phyloP scores from a whole-genome alignment of 352 stramenopile genomes.

The Globisporangium irregulare region DNA sequence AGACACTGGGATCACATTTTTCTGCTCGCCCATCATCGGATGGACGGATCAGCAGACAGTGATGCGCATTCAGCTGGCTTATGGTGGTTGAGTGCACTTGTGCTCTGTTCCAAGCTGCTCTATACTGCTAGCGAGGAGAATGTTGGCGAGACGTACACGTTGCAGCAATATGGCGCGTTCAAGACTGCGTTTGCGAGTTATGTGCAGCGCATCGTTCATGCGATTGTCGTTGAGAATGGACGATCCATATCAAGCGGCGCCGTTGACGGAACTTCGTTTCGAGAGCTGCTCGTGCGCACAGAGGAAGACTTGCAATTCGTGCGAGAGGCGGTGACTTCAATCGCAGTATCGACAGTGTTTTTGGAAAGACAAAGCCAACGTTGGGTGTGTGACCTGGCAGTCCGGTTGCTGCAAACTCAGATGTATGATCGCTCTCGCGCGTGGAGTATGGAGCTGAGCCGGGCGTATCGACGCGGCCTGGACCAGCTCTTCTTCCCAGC shows the following conservation, averaged over 20 bases:
- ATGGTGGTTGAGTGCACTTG: constrained; percentile 5
- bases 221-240: constrained; percentile 27
- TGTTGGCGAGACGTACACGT: neutral
- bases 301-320: constrained; percentile 24
- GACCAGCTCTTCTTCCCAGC: constrained; percentile 37
- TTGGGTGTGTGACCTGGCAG: constrained; percentile 27
- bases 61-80: neutral
- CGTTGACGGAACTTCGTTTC: constrained; percentile 5
- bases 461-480: constrained; percentile 22
- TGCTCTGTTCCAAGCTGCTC: neutral
- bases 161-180: constrained; percentile 17
- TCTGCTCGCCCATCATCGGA: neutral
- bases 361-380: neutral
- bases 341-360: constrained; percentile 22
- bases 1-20: constrained; percentile 16
- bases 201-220: constrained; percentile 20
- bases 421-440: neutral
- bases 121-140: neutral
- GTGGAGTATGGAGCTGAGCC: neutral
- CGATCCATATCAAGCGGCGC: constrained; percentile 33
- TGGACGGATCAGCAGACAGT: neutral
- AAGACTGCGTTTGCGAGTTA: constrained; percentile 28
- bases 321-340: constrained; percentile 20
- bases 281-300: constrained; percentile 16
- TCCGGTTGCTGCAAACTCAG: constrained; percentile 20